Evolutionary conservation across 495 filamentous ascomycete genomes (phyloP), one percentile per base, ranked within the genome.

Genomic region (Aspergillus campestris): DNA sequence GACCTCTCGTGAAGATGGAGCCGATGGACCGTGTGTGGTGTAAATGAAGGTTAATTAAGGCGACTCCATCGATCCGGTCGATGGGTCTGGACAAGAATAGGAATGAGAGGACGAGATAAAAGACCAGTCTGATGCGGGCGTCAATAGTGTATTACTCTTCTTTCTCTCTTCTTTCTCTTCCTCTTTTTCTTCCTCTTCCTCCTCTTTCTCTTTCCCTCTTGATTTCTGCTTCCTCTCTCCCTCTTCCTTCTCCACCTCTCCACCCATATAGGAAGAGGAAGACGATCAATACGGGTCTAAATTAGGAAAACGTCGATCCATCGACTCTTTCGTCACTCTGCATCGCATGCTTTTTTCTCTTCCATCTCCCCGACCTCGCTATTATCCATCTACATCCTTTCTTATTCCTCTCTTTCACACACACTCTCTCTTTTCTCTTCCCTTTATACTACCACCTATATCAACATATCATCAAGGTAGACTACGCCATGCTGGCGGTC

Each of bases 161-260:
- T 34, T 47, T 41, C 40, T 43, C 24, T 41, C 37, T 49, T 35
- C 11, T 34, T 42, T 11, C 13, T 48, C 37, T 40, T 40, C 38
- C 18, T 42, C 37, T 11, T 44, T 14, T 44, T 46, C 11, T 29
- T 14, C 24, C 8, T 41, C 31, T 42, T 32, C 27, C 34, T 41
- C 37, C 30, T 31, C 33, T 12, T 38, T 34, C 44, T 49, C 45
- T 34, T 48, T 11, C 46, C 40, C 31, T 42, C 47, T 51, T 44
- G 48, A 56, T 57, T 55, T 52, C 49, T 56, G 36, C 45, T 37
- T 45, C 46, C 54, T 45, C 50, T 56, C 44, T 38, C 52, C 41
- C 44, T 62, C 51, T 38, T 48, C 52, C 47, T 53, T 55, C 45
- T 45, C 49, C 59, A 30, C 45, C 18, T 24, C 18, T 24, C 18